Evolutionary conservation across 805 yeast genomes (phyloP).

Genomic region (Ogataea ramenticola): DNA sequence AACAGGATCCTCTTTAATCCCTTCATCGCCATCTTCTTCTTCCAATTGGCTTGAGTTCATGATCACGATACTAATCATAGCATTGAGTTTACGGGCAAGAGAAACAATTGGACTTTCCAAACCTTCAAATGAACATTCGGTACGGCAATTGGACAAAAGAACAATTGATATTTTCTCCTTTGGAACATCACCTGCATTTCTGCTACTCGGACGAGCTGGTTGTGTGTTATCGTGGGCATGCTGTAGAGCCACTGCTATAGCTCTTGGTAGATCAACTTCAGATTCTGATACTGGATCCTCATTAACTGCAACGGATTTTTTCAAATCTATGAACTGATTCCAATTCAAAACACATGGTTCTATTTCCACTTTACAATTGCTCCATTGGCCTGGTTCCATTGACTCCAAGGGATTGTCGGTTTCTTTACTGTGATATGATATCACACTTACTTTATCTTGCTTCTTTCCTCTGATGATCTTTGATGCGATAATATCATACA

Average conservation of each 20-base stretch:
- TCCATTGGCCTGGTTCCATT: slow-evolving; percentile 15
- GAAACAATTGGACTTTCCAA: not conserved
- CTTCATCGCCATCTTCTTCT: not conserved
- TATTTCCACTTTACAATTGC: slow-evolving; percentile 10
- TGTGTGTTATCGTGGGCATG: slow-evolving; percentile 7
- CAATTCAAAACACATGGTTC: slow-evolving; percentile 13
- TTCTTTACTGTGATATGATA: slow-evolving; percentile 17
- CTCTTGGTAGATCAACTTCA: slow-evolving; percentile 23
- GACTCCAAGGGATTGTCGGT: slow-evolving; percentile 19
- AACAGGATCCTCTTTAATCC: slow-evolving; percentile 1
- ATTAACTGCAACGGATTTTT: slow-evolving; percentile 9
- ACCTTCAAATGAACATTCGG: slow-evolving; percentile 2
- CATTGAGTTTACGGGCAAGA: not conserved
- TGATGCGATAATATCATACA: slow-evolving; percentile 30
- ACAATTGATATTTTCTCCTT: slow-evolving; percentile 2
- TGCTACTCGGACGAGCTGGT: not conserved
- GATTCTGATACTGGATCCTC: slow-evolving; percentile 7
- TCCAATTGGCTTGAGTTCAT: not conserved
- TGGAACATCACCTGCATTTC: not conserved
- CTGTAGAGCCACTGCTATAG: slow-evolving; percentile 19
- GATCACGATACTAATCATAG: not conserved
- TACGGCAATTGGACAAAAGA: not conserved
- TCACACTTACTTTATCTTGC: slow-evolving; percentile 17
- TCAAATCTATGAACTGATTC: slow-evolving; percentile 9
- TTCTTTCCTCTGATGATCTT: slow-evolving; percentile 21